Evolutionary conservation across 164 flowering plant species (phyloP).

Genomic region (Kalanchoe fedtschenkoi): DNA sequence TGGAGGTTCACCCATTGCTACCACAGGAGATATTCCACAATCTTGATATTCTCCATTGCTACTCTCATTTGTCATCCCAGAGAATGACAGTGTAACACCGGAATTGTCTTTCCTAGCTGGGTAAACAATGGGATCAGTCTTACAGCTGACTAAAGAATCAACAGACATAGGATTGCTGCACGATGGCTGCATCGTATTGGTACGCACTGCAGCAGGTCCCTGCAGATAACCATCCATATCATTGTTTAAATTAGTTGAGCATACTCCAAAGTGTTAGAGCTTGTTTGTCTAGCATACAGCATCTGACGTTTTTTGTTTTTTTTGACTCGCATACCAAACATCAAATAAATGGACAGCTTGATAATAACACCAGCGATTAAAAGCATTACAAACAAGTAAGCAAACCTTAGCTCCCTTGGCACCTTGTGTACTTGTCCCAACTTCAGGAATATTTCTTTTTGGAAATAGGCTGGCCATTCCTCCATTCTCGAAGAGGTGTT

Average conservation of each 20-base stretch:
- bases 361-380: not conserved
- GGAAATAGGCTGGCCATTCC: conserved; percentile 69
- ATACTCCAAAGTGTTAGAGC: not conserved
- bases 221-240: conserved; percentile 8
- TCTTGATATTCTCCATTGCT: conserved; percentile 63
- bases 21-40: conserved; percentile 62
- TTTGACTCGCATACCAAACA: too few species aligned
- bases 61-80: conserved; percentile 47
- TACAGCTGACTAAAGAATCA: conserved; percentile 62
- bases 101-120: conserved; percentile 36
- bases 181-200: conserved; percentile 46
- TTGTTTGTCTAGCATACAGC: too few species aligned
- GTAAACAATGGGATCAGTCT: conserved; percentile 56
- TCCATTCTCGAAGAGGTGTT: conserved; percentile 58
- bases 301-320: too few species aligned
- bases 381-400: not conserved
- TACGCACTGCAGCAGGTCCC: conserved; percentile 40
- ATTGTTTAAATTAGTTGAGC: not conserved
- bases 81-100: conserved; percentile 41
- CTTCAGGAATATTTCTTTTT: conserved; percentile 29
- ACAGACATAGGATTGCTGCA: conserved; percentile 78
- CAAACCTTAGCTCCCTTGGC: conserved; percentile 47
- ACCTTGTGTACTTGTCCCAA: conserved; percentile 41
- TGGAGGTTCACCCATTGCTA: conserved; percentile 52
- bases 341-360: too few species aligned